Evolutionary conservation across 1,139 yeast species (phyloP), one percentile per base, ranked within the genome.

Genomic region (Suzukiozyma palmioleophila): DNA sequence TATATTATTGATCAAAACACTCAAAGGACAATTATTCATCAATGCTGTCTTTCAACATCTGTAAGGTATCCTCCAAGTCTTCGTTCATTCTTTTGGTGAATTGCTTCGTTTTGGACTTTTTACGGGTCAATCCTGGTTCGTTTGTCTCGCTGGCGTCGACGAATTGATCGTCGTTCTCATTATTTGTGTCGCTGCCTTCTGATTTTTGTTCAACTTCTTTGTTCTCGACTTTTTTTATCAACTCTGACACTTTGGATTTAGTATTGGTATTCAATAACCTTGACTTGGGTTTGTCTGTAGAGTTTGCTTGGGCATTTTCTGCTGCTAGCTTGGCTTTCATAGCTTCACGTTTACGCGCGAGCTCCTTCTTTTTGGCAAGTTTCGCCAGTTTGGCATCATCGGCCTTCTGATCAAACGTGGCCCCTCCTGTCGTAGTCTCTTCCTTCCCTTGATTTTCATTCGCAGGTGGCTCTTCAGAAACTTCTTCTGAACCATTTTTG

Each of bases 41-140:
- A 15, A 68, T 52, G 42, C 69, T 66, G 44, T 69, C 73, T 48
- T 66, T 59, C 36, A 69, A 54, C 73, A 69, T 68, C 39, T 64
- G 61, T 40, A 69, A 48, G 3, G 75, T 69, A 40, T 60, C 59
- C 40, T 69, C 66, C 39, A 69, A 51, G 31, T 62, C 71, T 32
- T 47, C 57, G 43, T 64, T 57, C 38, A 69, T 52, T 39, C 64
- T 62, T 34, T 52, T 47, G 37, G 55, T 50, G 41, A 61, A 60
- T 38, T 57, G 54, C 37, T 59, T 59, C 18, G 62, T 54, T 39
- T 47, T 57, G 28, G 64, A 57, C 21, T 56, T 55, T 26, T 54
- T 54, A 31, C 62, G 41, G 9, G 45, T 40, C 16, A 54, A 39
- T 12, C 38, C 41, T 12, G n/a, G 18, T 8, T 27, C 16, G 32